Evolutionary conservation across 192 early-diverging fungal genomes (phyloP), one percentile per base, ranked within the genome.

Genomic region (Gryganskiella cystojenkinii): DNA sequence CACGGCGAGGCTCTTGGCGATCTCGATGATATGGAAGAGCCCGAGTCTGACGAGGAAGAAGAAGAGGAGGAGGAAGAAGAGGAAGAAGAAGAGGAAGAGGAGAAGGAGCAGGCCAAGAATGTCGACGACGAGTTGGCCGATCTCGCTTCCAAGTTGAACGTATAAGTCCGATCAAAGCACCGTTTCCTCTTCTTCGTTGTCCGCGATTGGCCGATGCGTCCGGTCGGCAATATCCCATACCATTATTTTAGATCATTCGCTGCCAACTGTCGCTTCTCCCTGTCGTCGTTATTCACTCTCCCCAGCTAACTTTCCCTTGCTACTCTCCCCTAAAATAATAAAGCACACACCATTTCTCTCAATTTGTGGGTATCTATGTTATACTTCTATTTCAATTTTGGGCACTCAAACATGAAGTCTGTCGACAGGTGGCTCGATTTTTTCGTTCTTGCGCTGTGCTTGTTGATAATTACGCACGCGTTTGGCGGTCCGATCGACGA

Each of bases 11-110:
- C 91, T 27, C 80, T 99, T 49, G 95, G 94, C 44, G 96, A 96
- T 60, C 82, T 99, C 42, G 96, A 98, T 59, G 97, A 99, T 62
- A 99, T 99, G 96, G 95, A 96, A 70, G 89, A 93, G 57, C 65
- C 86, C 1, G 88, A 90, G 7, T 87, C 89, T 44, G 91, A 90
- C 11, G 92, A 93, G 15, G 92, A 92, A 15, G 88, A 88, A 4
- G 92, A 88, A 30, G 82, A 84, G 8, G 83, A 87, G 4, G 82
- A 88, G 49, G 81, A 80, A 13, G 81, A 84, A 13, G 80, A 87
- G 33, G 82, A 81, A 24, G 84, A 84, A 9, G 67, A 79, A 34
- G 75, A 79, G 47, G 57, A 70, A 24, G 60, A 61, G 19, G 71
- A 81, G 34, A 69, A 80, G 34, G 80, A 85, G 52, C 83, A 81